Evolutionary conservation across 495 filamentous ascomycete species (phyloP), one percentile per base, ranked within the genome.

Genomic region (Aspergillus conjunctus): DNA sequence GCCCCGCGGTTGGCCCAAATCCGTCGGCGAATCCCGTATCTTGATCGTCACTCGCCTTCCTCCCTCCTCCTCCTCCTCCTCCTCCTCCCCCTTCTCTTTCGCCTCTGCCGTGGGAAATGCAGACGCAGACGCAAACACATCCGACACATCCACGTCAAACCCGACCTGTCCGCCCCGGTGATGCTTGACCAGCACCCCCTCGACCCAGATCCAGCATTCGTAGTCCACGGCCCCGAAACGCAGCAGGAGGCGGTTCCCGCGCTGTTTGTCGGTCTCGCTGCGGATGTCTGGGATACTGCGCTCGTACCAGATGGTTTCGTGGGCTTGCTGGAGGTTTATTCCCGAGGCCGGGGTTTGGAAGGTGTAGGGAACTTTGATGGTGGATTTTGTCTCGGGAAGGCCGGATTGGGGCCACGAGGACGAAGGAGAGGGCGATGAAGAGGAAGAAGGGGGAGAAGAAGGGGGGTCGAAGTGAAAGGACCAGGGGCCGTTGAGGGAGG

Each of bases 221-320:
- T 74, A 75, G 50, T 77, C 74, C 0, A 77, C 73, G 0, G 71
- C 74, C 4, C 71, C 71, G 63, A 77, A 77, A 26, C 73, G 71
- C 11, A 77, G 43, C 4, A 75, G 32, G 4, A 75, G 58, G 33
- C 64, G 58, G 48, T 72, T 63, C 0, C 57, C 56, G 0, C 34
- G 18, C 9, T 51, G 49, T 3, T 55, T 56, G 37, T 75, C 70
- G 4, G 39, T 58, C 1, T 54, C 20, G 14, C 61, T 70, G 31
- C 82, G 81, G 37, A 83, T 68, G 55, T 85, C 82, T 0, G 53
- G 62, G 43, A 86, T 73, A 0, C 12, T 60, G 3, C 81, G 73
- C 63, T 86, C 82, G 58, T 87, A 86, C 84, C 83, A 86, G 21
- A 86, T 58, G 1, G 86, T 76, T 66, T 87, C 83, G 67, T 87